Evolutionary conservation across 345 rosid species (phyloP).

Genomic region (Eucalyptus marginata): DNA sequence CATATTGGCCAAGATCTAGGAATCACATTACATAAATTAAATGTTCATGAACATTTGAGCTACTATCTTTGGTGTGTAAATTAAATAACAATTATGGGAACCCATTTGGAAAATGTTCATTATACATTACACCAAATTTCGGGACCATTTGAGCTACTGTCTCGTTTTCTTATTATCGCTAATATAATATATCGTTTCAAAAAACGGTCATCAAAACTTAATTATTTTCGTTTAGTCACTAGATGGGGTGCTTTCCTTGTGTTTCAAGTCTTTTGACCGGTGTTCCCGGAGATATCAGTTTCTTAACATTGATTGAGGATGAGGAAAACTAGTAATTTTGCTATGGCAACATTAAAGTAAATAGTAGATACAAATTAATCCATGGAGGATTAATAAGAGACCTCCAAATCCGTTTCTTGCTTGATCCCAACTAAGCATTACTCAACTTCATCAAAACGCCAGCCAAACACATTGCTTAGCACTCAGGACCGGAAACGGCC

Average conservation of each 20-base stretch:
- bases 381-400: not conserved
- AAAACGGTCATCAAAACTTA: accelerated
- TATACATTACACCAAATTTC: accelerated
- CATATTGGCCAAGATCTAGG: accelerated
- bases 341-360: not conserved
- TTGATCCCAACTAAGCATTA: not conserved
- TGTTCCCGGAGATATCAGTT: not conserved
- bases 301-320: not conserved
- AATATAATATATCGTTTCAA: no score
- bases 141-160: accelerated
- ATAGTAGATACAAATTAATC: not conserved
- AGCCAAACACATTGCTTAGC: not conserved
- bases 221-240: not conserved
- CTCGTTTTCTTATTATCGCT: no score
- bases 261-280: not conserved
- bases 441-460: no score
- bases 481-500: not conserved
- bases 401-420: not conserved
- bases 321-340: not conserved
- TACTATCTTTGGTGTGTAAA: no score
- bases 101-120: no score
- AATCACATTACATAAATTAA: no score
- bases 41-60: not conserved
- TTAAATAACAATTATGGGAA: no score
- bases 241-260: not conserved